A percentile compares a stretch with the other conserved stretches of the same genome.
phyloP scores from a whole-genome alignment of 192 early-diverging fungal genomes.

The Funneliformis geosporum region DNA sequence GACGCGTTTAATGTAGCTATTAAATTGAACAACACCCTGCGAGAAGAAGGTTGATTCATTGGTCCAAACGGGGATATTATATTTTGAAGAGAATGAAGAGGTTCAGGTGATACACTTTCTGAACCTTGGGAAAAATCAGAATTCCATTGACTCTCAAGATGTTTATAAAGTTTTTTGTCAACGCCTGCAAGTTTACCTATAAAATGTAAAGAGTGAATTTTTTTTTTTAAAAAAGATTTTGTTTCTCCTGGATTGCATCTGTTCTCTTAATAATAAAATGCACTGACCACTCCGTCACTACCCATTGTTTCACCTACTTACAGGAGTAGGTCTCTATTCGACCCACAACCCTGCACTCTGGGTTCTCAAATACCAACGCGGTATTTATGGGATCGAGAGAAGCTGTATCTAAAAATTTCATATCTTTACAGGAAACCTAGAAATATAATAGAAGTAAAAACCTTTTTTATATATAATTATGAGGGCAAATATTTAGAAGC shows the following conservation, averaged over 20 bases:
- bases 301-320: constrained; percentile 53
- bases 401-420: constrained; percentile 89
- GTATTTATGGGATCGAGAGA: constrained; percentile 85
- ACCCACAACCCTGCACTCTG: constrained; percentile 81
- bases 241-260: no score
- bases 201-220: not conserved
- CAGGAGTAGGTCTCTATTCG: constrained; percentile 93
- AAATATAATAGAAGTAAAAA: not conserved
- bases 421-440: constrained; percentile 32
- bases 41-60: constrained; percentile 76
- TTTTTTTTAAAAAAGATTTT: no score
- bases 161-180: constrained; percentile 90
- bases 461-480: not conserved
- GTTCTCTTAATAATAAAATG: not conserved
- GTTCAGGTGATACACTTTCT: constrained; percentile 66
- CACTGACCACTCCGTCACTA: constrained; percentile 9
- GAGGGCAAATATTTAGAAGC: not conserved
- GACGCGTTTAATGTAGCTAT: constrained; percentile 94
- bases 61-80: constrained; percentile 87
- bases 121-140: constrained; percentile 58
- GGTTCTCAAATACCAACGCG: constrained; percentile 79
- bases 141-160: constrained; percentile 83
- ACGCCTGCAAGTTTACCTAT: constrained; percentile 90
- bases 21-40: constrained; percentile 91
- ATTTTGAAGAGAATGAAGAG: constrained; percentile 64